Base-by-base conservation (phyloP, 441 rosid genomes). In the Bocquillonia castaneifolia region DNA sequence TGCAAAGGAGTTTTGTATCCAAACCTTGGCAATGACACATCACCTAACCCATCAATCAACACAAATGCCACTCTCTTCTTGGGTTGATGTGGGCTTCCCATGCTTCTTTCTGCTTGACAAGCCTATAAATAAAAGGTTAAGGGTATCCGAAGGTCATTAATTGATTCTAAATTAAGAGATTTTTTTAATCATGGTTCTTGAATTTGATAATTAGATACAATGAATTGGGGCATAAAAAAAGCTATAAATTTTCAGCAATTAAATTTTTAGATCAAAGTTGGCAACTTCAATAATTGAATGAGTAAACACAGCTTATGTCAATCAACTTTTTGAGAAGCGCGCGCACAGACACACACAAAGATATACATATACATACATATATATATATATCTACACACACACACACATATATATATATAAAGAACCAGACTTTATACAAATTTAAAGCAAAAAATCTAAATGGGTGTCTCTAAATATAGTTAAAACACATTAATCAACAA, bases 1-100 rank as follows among this genome's bases (percentile, higher is more conserved):
- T 91, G 84, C 72, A 93, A 59, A 58, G 97, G 97, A 78, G 96
- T 93, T 77, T 74, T 91, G 71, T 79, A 74, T 39, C 93, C 90
- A 61, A 91, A 74, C 71, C 75, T 78, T 0, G 96, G 98, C 76
- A 93, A 70, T 9, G 97, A 88, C 15, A 93, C 96, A 45, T 93
- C 98, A 31, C 97, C 98, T 63, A 93, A 59, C 39, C 97, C 98
- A 78, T 93, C 98, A 65, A 91, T 86, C 70, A 91, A 74, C 51
- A 93, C 84, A 73, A 91, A 89, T 31, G 96, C 98, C 22, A 93
- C 97, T 80, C 96, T 86, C 58, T 72, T 81, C 83, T 76, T 86
- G 0, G 83, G 77, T 74, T 71, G 74, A 40, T 58, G 68, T 3
- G 75, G 69, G 67, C 71, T 76, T 56, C 66, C 80, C 87, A 85